Conservation (phyloP, 2,329 filamentous ascomycete species). For the Trichoderma harzianum region DNA sequence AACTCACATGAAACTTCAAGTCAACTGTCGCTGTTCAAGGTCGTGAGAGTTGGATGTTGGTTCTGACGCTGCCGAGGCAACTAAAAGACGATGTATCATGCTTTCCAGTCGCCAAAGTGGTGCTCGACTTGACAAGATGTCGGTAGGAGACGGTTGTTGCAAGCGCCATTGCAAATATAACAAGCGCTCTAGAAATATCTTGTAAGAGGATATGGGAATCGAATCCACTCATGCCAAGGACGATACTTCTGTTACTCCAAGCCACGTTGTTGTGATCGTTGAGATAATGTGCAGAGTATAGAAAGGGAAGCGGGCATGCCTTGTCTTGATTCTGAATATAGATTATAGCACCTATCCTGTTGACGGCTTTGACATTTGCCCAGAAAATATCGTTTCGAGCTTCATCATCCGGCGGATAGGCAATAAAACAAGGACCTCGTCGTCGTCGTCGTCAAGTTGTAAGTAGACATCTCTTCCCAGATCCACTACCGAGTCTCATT, state of each 20-base stretch:
- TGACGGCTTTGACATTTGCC: background rate
- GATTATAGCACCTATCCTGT: background rate
- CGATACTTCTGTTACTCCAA: background rate
- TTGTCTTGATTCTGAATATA: background rate
- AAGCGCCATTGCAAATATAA: background rate
- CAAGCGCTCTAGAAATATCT: background rate
- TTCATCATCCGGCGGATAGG: constrained; percentile 58
- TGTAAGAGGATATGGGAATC: background rate
- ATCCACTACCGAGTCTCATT: background rate
- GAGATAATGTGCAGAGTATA: background rate
- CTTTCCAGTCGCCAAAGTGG: background rate
- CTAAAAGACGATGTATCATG: background rate
- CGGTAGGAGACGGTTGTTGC: constrained; percentile 35
- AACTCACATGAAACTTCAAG: constrained; percentile 29
- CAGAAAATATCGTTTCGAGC: constrained; percentile 56
- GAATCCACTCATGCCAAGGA: background rate
- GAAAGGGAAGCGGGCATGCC: background rate
- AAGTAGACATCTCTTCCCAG: constrained; percentile 25
- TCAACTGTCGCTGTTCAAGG: constrained; percentile 62
- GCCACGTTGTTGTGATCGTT: background rate
- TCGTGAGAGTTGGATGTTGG: constrained; percentile 43
- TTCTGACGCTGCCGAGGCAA: background rate
- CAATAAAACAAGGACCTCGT: constrained; percentile 43
- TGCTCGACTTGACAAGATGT: background rate
- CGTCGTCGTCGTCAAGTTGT: constrained; percentile 67